Conservation (phyloP, 1,284 basidiomycete genomes). For the Trichosporon inkin region DNA sequence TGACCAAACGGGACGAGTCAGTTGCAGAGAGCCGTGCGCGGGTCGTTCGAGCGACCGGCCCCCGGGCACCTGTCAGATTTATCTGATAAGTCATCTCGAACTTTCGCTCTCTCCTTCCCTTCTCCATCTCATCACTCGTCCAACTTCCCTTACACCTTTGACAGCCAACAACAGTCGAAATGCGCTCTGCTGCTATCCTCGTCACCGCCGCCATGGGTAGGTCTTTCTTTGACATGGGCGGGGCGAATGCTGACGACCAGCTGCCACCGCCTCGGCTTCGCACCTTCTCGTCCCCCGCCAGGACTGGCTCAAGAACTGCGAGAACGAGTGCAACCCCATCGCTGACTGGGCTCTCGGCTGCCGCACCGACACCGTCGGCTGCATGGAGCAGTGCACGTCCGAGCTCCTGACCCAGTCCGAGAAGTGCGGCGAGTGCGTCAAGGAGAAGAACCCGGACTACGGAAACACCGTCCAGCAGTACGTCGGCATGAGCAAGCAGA, state of each 20-base stretch:
- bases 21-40: background rate
- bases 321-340: constrained; percentile 20
- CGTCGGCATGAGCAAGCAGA: constrained; percentile 16
- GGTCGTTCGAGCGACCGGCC: background rate
- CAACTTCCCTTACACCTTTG: no score
- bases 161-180: constrained; percentile 4
- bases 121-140: background rate
- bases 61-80: background rate
- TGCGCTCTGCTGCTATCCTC: constrained; percentile 15
- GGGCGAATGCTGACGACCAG: constrained; percentile 4
- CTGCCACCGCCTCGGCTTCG: constrained; percentile 14
- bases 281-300: constrained; percentile 10
- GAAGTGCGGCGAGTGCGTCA: constrained; percentile 17
- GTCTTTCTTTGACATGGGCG: background rate
- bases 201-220: constrained; percentile 16
- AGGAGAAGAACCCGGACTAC: constrained; percentile 15
- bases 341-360: constrained; percentile 20
- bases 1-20: background rate
- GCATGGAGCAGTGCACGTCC: constrained; percentile 21
- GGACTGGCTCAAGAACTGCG: constrained; percentile 17
- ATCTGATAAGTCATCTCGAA: background rate
- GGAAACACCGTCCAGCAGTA: constrained; percentile 8
- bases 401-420: constrained; percentile 16
- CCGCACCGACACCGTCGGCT: constrained; percentile 19
- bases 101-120: background rate